Base-by-base conservation (phyloP, 192 early-diverging fungal species). In the Pilobolus umbonatus region DNA sequence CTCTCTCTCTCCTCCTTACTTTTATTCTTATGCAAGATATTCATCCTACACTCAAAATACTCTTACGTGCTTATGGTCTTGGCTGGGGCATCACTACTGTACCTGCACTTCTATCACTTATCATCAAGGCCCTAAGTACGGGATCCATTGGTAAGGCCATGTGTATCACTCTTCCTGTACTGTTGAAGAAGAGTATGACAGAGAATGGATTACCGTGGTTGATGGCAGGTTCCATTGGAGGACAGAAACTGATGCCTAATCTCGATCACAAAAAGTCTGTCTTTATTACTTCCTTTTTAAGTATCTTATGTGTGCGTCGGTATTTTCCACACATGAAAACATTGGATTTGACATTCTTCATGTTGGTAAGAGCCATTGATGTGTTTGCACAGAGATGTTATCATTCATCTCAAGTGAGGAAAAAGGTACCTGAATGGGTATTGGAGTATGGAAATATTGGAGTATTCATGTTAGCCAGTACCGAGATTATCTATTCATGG, bases 401-500 rank as follows among this genome's bases (percentile, higher is more conserved):
- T 17, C 54, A 60, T n/a, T 63, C 54, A 14, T 44, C 39, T 15
- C 29, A 19, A 17, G 65, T 82, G 60, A 66, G 72, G 22, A 61
- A 72, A 29, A 38, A 43, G 49, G 65, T 82, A 17, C 84, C 82
- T 4, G 43, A 40, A 1, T 68, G 69, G 57, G 11, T 81, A 28
- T 47, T 78, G 8, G 49, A 69, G 9, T 67, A 84, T 59, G 72
- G 67, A 0, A 80, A 75, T 42, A 64, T 78, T 0, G 34, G 71
- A 5, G 75, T 78, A 12, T 84, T 86, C 63, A 65, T 76, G 5
- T 26, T 76, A 25, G 65, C 67, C 4, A 79, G 78, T 38, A 77
- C 80, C 1, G 77, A 84, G 54, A 84, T 84, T 34, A 84, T 86
- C 76, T 84, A 67, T 45, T 77, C 77, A 10, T 86, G 80, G 80